These are phyloP conservation scores for Spiromastix sp. DNA, from an alignment of 2,329 filamentous ascomycete species.

Conservation along the genomic window DNA sequence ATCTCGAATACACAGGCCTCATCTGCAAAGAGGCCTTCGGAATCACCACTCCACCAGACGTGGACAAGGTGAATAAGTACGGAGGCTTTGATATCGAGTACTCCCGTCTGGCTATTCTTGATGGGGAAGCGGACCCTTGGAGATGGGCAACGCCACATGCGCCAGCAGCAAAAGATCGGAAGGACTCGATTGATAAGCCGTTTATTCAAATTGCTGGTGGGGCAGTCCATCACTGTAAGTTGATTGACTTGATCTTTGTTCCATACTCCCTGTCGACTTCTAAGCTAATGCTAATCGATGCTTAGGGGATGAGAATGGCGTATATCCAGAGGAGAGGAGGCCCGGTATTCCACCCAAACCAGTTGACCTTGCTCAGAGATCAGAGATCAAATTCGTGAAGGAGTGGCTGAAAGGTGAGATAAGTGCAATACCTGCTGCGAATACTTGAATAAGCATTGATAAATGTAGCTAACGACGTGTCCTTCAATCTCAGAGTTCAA, in stretches of 20 bases:
- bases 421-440: background rate
- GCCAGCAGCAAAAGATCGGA: constrained; percentile 46
- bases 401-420: constrained; percentile 36
- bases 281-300: constrained; percentile 17
- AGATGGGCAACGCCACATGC: constrained; percentile 61
- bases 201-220: constrained; percentile 62
- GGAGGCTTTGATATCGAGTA: constrained; percentile 65
- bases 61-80: constrained; percentile 62
- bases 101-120: constrained; percentile 64
- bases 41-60: constrained; percentile 52
- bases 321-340: constrained; percentile 43
- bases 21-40: constrained; percentile 61
- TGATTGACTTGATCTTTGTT: constrained; percentile 39
- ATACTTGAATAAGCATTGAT: too few relatives aligned
- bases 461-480: too few relatives aligned
- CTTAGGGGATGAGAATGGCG: constrained; percentile 38
- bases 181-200: constrained; percentile 55
- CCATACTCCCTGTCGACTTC: background rate
- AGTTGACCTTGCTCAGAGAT: constrained; percentile 37
- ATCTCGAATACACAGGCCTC: constrained; percentile 50
- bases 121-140: constrained; percentile 75
- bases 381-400: constrained; percentile 38
- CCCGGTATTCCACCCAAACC: constrained; percentile 34
- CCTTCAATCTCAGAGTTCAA: background rate
- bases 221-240: constrained; percentile 77